Evolutionary conservation across 176 grass and related monocot species (phyloP), one percentile per base, ranked within the genome.

Genomic region (Elymus sibiricus): DNA sequence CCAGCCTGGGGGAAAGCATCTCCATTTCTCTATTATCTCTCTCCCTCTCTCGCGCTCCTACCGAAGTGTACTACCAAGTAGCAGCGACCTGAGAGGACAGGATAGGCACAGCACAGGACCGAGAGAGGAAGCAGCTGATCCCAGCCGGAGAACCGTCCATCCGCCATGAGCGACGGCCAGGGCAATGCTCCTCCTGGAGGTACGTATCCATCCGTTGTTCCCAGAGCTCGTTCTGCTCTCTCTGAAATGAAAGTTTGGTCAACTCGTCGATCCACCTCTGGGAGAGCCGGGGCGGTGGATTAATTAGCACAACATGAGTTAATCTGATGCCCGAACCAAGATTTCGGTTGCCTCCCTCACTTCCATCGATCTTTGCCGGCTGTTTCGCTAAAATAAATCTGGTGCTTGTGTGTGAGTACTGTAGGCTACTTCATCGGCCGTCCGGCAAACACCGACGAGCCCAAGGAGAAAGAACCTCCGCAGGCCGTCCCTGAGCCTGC

Each of bases 381-480:
- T 53, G 4, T 53, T 19, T 53, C 19, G 49, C 16, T 53, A 53
- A 53, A 27, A 58, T 53, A 71, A 58, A 70, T 74, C 26, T 15
- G 34, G 17, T 83, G 3, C 38, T 51, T 47, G 12, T 25, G 27
- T 47, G 42, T 68, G 53, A 9, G 2, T 26, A 5, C 69, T 49
- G 9, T 31, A 84, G 74, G 81, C 53, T 83, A 88, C 80, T 88
- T 79, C 81, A 43, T 72, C 4, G 86, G 86, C 53, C 81, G 39
- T 15, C 86, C 86, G 0, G 35, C 11, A 0, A 88, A 84, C 81
- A 11, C 26, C 1, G 65, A 55, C 26, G 67, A 83, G 24, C 5
- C 64, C 14, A 82, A 61, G 13, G 78, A 38, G 15, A 22, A 22
- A 10, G 53, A 88, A 9, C 49, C 24, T 31, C 34, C 61, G 12